Conservation (phyloP, 202 grass and related monocot genomes). For the Digitaria exilis region DNA sequence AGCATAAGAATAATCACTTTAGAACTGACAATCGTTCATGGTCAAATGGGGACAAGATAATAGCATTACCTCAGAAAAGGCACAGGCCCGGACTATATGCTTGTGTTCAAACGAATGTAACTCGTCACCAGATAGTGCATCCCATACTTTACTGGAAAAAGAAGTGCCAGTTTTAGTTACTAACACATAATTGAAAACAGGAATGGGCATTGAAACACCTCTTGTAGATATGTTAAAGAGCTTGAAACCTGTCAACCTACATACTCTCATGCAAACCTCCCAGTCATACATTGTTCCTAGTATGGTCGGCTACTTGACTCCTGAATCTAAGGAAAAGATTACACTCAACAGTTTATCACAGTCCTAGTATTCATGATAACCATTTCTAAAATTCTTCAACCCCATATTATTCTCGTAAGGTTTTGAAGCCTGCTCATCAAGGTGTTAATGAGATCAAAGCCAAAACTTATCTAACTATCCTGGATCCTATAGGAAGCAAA, state of each 20-base stretch:
- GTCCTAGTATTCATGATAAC: not conserved
- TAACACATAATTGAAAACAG: constrained; percentile 1
- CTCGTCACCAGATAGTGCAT: constrained; percentile 91
- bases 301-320: not conserved
- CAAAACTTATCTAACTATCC: not conserved
- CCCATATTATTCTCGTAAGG: not conserved
- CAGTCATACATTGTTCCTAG: not conserved
- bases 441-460: not conserved
- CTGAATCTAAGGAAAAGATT: not conserved
- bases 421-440: not conserved
- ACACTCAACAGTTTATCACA: no score
- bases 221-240: not conserved
- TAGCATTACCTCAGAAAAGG: constrained; percentile 87
- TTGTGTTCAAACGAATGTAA: constrained; percentile 98
- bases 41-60: not conserved
- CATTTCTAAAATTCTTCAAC: no score
- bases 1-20: not conserved
- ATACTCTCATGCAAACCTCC: not conserved
- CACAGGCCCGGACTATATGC: constrained; percentile 93
- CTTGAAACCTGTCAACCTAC: not conserved
- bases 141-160: constrained; percentile 90
- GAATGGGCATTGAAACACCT: not conserved
- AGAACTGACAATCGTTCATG: not conserved
- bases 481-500: not conserved
- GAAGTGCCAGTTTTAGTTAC: not conserved